Evolutionary conservation across 176 grass and related monocot genomes (phyloP).

Genomic region (Lolium rigidum): DNA sequence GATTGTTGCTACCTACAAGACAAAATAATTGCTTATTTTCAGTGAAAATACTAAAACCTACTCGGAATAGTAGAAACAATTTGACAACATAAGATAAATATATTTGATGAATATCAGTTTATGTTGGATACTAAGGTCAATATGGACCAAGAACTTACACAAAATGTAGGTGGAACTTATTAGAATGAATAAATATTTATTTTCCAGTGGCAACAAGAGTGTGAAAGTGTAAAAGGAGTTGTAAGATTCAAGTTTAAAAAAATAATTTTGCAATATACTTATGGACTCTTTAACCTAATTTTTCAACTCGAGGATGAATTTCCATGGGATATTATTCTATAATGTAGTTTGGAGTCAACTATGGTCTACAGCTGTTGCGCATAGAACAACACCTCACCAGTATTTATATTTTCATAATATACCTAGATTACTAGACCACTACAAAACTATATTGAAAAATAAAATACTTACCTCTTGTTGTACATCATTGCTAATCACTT

Average conservation of each 20-base stretch:
- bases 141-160: not conserved
- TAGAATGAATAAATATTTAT: too few species aligned
- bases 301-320: too few species aligned
- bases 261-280: too few species aligned
- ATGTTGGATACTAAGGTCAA: not conserved
- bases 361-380: not conserved
- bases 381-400: not conserved
- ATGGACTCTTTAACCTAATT: too few species aligned
- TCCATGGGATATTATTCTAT: too few species aligned
- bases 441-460: not conserved
- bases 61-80: not conserved
- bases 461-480: constrained; percentile 11
- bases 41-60: not conserved
- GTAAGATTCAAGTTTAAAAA: too few species aligned
- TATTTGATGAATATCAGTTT: not conserved
- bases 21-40: not conserved
- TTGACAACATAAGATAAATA: not conserved
- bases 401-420: not conserved
- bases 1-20: not conserved
- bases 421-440: not conserved
- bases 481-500: not conserved
- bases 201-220: too few species aligned
- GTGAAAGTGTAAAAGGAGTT: too few species aligned
- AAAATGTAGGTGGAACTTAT: not conserved
- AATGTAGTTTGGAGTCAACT: not conserved